Evolutionary conservation across 768 basidiomycete genomes (phyloP).

Genomic region (Kondoa subrosea): DNA sequence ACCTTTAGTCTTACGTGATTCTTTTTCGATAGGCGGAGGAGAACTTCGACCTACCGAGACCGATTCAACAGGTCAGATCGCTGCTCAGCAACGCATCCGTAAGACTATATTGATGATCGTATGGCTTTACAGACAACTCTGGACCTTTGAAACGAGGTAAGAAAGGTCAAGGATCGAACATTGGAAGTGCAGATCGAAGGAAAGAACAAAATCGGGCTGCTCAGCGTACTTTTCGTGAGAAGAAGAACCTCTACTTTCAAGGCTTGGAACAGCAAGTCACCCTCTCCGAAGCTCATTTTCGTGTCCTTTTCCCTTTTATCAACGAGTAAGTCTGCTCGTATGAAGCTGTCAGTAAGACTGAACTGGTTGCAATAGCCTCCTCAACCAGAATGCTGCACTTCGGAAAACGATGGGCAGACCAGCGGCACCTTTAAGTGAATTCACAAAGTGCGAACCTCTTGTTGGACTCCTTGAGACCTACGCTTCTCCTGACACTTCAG

Average conservation of each 20-base stretch:
- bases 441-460: background rate
- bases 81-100: too few relatives aligned
- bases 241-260: background rate
- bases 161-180: background rate
- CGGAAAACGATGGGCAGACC: background rate
- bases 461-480: background rate
- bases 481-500: background rate
- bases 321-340: background rate
- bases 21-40: background rate
- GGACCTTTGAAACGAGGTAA: background rate
- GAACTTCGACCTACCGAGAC: too few relatives aligned
- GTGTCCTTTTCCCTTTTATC: background rate
- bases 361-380: too few relatives aligned
- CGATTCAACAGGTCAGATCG: too few relatives aligned
- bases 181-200: background rate
- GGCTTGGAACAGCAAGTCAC: background rate
- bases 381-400: background rate
- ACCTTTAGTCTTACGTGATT: background rate
- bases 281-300: background rate
- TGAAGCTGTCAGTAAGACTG: background rate
- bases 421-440: background rate
- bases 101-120: too few relatives aligned
- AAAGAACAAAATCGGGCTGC: background rate
- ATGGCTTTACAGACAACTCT: background rate
- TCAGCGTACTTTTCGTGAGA: background rate